Base-by-base conservation (phyloP, 164 flowering plant genomes). In the Brasenia schreberi region DNA sequence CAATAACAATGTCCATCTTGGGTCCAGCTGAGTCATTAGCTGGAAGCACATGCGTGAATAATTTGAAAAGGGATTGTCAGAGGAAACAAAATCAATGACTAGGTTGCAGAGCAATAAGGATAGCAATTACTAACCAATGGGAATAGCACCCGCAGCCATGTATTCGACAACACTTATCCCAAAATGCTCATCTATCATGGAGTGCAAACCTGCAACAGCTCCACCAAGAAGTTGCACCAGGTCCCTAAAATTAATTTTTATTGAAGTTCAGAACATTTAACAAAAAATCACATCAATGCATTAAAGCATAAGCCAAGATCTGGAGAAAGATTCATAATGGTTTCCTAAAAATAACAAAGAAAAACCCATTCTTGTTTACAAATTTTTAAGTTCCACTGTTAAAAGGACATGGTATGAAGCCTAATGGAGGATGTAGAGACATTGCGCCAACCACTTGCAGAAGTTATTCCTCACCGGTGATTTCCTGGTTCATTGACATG, bases 91-190 rank as follows among this genome's bases (percentile, higher is more conserved):
- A 45, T 7, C 53, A 45, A 7, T 7, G 12, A 45, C 5, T 45
- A 45, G 53, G 12, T 45, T 45, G 7, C 5, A 61, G 4, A 10
- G 49, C 14, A 43, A 43, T 5, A 63, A 62, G 53, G 6, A 2
- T 16, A 23, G 16, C 10, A 59, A 42, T 62, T 18, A 64, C 87
- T 16, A 56, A 94, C 99, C 97, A 49, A 89, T 92, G 68, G 97
- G 97, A 67, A 95, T 82, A 56, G 99, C 92, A 9, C 99, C 99
- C 3, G 96, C 92, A 68, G 99, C 99, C 97, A 95, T 95, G 70
- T 87, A 95, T 76, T 94, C 99, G 11, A 94, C 96, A 14, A 88
- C 87, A 65, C 92, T 71, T 10, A 94, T 89, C 72, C 99, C 99
- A 71, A 94, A 94, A 73, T 94, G 99, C 71, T 94, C 97, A 64